These are phyloP conservation scores for Peronosclerospora sorghi DNA, from an alignment of 352 stramenopile species.

Conservation along the genomic window DNA sequence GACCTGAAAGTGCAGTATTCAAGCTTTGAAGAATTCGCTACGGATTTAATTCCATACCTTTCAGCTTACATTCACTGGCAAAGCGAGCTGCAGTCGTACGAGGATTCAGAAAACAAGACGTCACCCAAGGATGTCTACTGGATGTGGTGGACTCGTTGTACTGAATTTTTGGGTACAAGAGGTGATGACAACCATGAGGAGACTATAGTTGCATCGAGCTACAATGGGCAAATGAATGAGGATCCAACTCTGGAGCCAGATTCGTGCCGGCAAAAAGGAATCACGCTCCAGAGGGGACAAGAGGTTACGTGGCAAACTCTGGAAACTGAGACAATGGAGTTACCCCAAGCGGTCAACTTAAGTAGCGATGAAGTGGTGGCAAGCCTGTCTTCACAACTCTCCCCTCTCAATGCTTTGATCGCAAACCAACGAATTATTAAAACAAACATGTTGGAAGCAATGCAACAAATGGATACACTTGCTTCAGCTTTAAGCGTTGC, in stretches of 20 bases:
- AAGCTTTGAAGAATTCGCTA: constrained; percentile 20
- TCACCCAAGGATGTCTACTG: constrained; percentile 35
- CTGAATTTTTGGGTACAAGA: constrained; percentile 9
- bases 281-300: constrained; percentile 12
- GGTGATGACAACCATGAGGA: background rate
- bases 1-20: constrained; percentile 17
- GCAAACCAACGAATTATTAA: constrained; percentile 23
- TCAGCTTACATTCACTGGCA: constrained; percentile 26
- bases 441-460: constrained; percentile 29
- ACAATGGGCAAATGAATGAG: background rate
- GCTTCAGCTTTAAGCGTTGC: constrained; percentile 18
- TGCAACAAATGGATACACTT: constrained; percentile 43
- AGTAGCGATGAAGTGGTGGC: constrained; percentile 28
- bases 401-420: constrained; percentile 25
- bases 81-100: constrained; percentile 29
- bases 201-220: background rate
- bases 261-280: constrained; percentile 6
- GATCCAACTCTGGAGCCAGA: constrained; percentile 6
- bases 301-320: constrained; percentile 20
- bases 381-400: constrained; percentile 29
- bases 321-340: background rate
- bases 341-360: constrained; percentile 1
- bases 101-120: constrained; percentile 11
- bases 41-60: constrained; percentile 26
- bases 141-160: constrained; percentile 28